Evolutionary conservation across 208 protist genomes (phyloP).

Genomic region (Trypanosoma scelopori): DNA sequence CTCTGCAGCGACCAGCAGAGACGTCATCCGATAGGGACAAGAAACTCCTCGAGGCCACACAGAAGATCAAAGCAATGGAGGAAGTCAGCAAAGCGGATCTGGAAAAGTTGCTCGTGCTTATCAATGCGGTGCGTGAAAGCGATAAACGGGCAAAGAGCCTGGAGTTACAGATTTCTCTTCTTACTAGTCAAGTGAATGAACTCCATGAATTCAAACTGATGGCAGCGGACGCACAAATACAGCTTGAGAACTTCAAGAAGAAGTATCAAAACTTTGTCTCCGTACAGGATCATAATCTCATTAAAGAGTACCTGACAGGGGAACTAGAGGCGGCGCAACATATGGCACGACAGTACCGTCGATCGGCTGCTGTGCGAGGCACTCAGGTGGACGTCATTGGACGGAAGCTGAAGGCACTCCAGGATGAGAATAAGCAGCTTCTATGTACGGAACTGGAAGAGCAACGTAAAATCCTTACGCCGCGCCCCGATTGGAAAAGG

Average conservation of each 20-base stretch:
- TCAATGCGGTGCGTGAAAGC: conserved; percentile 72
- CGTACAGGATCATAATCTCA: conserved; percentile 56
- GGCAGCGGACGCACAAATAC: conserved; percentile 69
- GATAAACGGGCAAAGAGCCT: conserved; percentile 68
- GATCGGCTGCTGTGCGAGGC: conserved; percentile 69
- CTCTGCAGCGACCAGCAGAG: conserved; percentile 1
- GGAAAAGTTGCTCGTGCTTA: conserved; percentile 77
- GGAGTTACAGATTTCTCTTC: conserved; percentile 42
- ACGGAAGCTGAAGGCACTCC: conserved; percentile 43
- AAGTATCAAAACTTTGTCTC: conserved; percentile 73
- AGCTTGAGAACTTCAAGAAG: conserved; percentile 67
- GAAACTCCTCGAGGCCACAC: conserved; percentile 37
- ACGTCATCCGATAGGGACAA: conserved; percentile 33
- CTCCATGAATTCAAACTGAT: conserved; percentile 79
- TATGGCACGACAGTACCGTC: conserved; percentile 57
- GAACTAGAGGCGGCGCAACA: conserved; percentile 56
- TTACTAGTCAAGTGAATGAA: conserved; percentile 59
- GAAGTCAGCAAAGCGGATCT: conserved; percentile 55
- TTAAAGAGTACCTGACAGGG: conserved; percentile 64
- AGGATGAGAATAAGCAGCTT: conserved; percentile 41
- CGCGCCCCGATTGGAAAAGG: conserved; percentile 65
- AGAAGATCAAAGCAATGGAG: conserved; percentile 50
- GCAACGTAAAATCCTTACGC: conserved; percentile 44
- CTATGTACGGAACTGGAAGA: conserved; percentile 5
- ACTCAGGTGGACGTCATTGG: conserved; percentile 81